phyloP scores from a whole-genome alignment of 257 asterid genomes.

The Euphrasia confusa region DNA sequence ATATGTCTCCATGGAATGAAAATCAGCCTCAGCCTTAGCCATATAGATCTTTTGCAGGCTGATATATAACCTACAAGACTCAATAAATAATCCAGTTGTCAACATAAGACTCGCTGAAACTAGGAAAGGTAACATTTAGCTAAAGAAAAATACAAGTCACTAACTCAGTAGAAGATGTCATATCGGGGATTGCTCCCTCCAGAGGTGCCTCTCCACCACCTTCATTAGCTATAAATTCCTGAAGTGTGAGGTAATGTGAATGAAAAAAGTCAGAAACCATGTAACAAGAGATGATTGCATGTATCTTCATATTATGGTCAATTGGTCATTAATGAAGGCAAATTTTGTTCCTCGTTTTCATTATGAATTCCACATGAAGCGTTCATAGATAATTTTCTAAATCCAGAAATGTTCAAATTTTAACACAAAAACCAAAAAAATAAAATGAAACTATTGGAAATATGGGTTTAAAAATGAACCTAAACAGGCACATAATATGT shows the following conservation, averaged over 20 bases:
- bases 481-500: background rate
- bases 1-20: constrained; percentile 60
- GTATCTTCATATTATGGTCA: background rate
- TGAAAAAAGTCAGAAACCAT: constrained; percentile 15
- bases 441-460: background rate
- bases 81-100: constrained; percentile 15
- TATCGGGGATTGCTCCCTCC: constrained; percentile 96
- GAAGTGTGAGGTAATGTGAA: constrained; percentile 22
- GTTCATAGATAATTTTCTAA: background rate
- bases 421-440: background rate
- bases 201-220: constrained; percentile 95
- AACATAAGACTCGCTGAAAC: background rate
- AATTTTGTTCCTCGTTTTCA: background rate
- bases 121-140: constrained; percentile 12
- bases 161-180: constrained; percentile 98
- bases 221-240: constrained; percentile 87
- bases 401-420: background rate
- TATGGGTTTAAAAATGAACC: background rate
- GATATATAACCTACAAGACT: constrained; percentile 62
- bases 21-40: constrained; percentile 97
- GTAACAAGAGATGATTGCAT: constrained; percentile 12
- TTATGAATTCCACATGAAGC: background rate
- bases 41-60: constrained; percentile 79
- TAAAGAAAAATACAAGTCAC: constrained; percentile 31
- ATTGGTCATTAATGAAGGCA: too few species aligned